phyloP scores from a whole-genome alignment of 2,329 filamentous ascomycete species.

The Apiospora hydei region DNA sequence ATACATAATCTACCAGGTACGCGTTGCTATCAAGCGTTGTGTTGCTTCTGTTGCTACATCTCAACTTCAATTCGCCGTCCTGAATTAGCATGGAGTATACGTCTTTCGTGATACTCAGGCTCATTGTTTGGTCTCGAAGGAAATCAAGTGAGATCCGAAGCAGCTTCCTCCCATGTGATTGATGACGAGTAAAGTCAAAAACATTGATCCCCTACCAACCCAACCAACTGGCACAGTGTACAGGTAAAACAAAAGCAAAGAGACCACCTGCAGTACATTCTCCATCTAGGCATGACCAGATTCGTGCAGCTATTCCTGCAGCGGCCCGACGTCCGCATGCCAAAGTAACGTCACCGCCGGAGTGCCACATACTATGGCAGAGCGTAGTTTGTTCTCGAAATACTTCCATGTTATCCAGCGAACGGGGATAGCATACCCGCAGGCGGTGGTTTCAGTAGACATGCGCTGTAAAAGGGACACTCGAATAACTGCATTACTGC shows the following conservation, averaged over 20 bases:
- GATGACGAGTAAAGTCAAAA: neutral
- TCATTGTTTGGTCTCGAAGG: neutral
- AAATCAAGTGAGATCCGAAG: neutral
- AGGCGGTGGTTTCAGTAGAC: neutral
- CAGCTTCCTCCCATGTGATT: neutral
- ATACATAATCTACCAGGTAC: neutral
- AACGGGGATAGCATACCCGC: too few species aligned
- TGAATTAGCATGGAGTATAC: neutral
- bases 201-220: neutral
- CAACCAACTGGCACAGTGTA: neutral
- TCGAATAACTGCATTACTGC: too few species aligned
- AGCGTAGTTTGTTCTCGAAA: too few species aligned
- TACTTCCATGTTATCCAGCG: too few species aligned
- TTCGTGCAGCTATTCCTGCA: neutral
- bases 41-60: neutral
- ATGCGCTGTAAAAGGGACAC: neutral
- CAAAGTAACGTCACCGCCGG: neutral
- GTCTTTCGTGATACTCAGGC: too few species aligned
- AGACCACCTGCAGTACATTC: neutral
- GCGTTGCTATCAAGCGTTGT: neutral
- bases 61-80: neutral
- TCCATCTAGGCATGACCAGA: neutral
- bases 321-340: neutral
- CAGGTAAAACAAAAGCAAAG: neutral
- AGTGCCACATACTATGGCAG: neutral